Base-by-base conservation (phyloP, 73 alveolate genomes). In the Paramecium tetraurelia region DNA sequence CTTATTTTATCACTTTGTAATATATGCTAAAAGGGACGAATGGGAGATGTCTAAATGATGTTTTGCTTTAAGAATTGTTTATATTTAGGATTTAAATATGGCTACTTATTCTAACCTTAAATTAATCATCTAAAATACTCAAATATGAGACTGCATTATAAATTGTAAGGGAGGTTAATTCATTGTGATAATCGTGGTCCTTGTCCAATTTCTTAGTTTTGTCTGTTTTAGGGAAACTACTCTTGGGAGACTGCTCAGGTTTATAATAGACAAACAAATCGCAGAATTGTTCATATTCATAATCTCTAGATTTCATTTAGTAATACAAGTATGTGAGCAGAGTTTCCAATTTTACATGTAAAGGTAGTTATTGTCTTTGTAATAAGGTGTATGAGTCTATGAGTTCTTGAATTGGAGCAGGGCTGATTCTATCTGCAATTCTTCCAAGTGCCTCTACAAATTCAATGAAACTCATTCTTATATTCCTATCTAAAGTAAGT, bases 391-490 rank as follows among this genome's bases (percentile, higher is more conserved):
- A 21, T 24, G 50, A 86, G 14, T 35, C 88, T 22, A 41, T 50
- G 18, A 8, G 38, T 68, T 86, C 86, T 14, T 87, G 83, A 20
- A 63, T 33, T 3, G 93, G 93, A 35, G 85, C 93, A 21, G 87
- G 87, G 63, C 88, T 63, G 12, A 86, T 59, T 18, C 38, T 93
- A 8, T 95, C 97, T 5, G 98, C 96, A 7, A 93, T 85, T 85
- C 98, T 93, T 92, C 95, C 96, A 18, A 96, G 16, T 0, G 96
- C 98, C 85, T 96, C 98, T 0, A 96, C 12, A 58, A 96, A 96
- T 80, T 96, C 98, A 31, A 86, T 59, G 27, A 87, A 93, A 20
- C 68, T 14, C 98, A 96, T 96, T 76, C 94, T 76, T 88, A 94
- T 59, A 41, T 90, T 96, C 9, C 97, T 77, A 58, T 96, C 98